These are phyloP conservation scores for Neonectria magnoliae DNA, from an alignment of 2,329 filamentous ascomycete genomes.

Conservation along the genomic window DNA sequence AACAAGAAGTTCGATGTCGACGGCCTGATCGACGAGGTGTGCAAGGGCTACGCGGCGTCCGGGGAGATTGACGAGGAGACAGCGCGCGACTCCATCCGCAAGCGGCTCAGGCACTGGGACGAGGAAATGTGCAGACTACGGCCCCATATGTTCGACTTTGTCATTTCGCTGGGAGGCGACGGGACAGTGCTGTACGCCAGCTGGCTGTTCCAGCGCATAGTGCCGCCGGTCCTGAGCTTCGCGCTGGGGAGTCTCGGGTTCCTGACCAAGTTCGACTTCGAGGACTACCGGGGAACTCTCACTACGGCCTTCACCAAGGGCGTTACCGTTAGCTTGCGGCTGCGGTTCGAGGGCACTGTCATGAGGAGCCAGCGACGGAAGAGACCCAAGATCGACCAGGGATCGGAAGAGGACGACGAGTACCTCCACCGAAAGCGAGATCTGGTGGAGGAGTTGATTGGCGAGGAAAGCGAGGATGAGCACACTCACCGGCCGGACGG, in stretches of 20 bases:
- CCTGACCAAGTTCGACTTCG: constrained; percentile 95
- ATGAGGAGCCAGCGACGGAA: constrained; percentile 77
- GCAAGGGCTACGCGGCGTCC: constrained; percentile 52
- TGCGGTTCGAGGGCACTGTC: constrained; percentile 92
- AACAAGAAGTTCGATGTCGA: constrained; percentile 78
- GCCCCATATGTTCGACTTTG: constrained; percentile 92
- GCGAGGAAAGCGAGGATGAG: constrained; percentile 84
- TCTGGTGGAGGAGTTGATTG: constrained; percentile 89
- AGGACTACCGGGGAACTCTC: constrained; percentile 75
- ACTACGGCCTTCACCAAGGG: constrained; percentile 80
- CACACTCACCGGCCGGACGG: constrained; percentile 86
- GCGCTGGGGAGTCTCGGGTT: constrained; percentile 92
- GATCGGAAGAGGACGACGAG: constrained; percentile 50
- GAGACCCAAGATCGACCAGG: constrained; percentile 35
- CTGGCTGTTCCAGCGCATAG: constrained; percentile 95
- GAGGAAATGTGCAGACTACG: constrained; percentile 78
- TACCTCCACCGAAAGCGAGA: constrained; percentile 63
- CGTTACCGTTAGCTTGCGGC: constrained; percentile 84
- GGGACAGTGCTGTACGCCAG: constrained; percentile 97
- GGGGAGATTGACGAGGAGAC: constrained; percentile 47
- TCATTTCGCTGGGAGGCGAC: constrained; percentile 91
- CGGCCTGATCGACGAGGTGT: constrained; percentile 73
- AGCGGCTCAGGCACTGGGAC: constrained; percentile 83
- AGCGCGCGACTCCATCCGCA: constrained; percentile 50
- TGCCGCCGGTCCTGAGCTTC: constrained; percentile 93